These are phyloP conservation scores for Zychaea mexicana DNA, from an alignment of 371 early-diverging fungal genomes.

Conservation along the genomic window DNA sequence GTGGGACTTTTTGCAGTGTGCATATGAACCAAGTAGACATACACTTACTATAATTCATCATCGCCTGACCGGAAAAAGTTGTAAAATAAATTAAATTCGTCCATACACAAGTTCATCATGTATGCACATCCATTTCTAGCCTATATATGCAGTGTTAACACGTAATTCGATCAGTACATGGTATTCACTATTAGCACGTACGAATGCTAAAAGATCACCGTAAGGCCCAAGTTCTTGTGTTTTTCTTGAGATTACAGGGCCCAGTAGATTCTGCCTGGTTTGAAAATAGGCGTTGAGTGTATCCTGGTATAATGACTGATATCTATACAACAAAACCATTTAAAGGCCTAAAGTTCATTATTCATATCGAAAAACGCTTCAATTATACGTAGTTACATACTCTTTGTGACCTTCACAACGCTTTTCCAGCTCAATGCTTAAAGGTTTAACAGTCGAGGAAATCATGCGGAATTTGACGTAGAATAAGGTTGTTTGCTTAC, in stretches of 20 bases:
- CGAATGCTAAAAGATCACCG: slow-evolving; percentile 67
- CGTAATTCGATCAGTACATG: too few relatives aligned
- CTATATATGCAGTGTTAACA: slow-evolving; percentile 34
- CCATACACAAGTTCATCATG: slow-evolving; percentile 76
- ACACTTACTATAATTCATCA: slow-evolving; percentile 52
- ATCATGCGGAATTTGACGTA: slow-evolving; percentile 80
- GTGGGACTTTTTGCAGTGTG: not conserved
- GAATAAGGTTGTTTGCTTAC: slow-evolving; percentile 58
- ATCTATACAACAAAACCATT: slow-evolving; percentile 34
- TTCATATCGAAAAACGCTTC: too few relatives aligned
- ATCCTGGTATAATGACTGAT: slow-evolving; percentile 73
- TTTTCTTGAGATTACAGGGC: slow-evolving; percentile 63
- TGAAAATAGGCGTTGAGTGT: slow-evolving; percentile 73
- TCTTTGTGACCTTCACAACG: slow-evolving; percentile 72
- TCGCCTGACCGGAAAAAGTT: slow-evolving; percentile 76
- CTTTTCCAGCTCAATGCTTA: slow-evolving; percentile 75
- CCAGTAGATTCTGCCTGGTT: slow-evolving; percentile 68
- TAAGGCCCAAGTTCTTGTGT: slow-evolving; percentile 61
- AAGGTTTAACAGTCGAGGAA: slow-evolving; percentile 61
- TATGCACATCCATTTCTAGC: slow-evolving; percentile 78
- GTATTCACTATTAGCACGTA: slow-evolving; percentile 36
- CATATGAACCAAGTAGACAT: not conserved
- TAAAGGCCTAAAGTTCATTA: not conserved
- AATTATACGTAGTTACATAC: slow-evolving; percentile 39
- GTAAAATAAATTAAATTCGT: slow-evolving; percentile 78